Evolutionary conservation across 768 basidiomycete genomes (phyloP).

Genomic region (Podaxis sp.): DNA sequence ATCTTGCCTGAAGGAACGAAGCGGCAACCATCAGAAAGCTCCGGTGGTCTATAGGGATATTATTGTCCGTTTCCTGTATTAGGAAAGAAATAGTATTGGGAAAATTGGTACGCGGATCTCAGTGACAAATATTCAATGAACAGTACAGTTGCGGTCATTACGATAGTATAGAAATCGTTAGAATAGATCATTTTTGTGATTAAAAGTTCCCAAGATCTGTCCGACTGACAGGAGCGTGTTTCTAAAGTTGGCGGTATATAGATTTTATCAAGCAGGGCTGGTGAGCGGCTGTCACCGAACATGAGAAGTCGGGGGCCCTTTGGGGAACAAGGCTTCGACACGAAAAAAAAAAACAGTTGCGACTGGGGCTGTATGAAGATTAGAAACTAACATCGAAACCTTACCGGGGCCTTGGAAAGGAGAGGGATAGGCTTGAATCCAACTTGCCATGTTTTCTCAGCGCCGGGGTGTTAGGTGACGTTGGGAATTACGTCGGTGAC

Average conservation of each 20-base stretch:
- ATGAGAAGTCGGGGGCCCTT: not conserved
- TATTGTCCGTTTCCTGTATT: not conserved
- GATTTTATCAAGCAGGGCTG: not conserved
- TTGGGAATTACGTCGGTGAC: conserved; percentile 1
- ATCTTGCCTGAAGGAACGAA: not conserved
- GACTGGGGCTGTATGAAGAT: not conserved
- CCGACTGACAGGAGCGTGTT: not conserved
- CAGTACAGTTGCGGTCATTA: not conserved
- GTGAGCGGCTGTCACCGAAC: not conserved
- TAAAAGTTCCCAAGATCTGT: conserved; percentile 5
- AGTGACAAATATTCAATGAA: too few species aligned
- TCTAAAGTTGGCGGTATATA: not conserved
- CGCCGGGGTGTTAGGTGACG: not conserved
- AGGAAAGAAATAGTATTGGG: too few species aligned
- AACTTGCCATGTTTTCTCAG: not conserved
- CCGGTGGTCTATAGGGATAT: not conserved
- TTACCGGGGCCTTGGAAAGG: not conserved
- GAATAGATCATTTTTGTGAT: not conserved
- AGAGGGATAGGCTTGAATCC: not conserved
- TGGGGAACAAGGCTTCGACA: not conserved
- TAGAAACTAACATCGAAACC: not conserved
- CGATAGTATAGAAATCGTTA: not conserved
- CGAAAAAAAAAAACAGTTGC: not conserved
- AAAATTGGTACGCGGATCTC: too few species aligned
- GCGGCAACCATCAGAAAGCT: conserved; percentile 8